Conservation (phyloP, 306 rosid species). For the Sicyos edulis region DNA sequence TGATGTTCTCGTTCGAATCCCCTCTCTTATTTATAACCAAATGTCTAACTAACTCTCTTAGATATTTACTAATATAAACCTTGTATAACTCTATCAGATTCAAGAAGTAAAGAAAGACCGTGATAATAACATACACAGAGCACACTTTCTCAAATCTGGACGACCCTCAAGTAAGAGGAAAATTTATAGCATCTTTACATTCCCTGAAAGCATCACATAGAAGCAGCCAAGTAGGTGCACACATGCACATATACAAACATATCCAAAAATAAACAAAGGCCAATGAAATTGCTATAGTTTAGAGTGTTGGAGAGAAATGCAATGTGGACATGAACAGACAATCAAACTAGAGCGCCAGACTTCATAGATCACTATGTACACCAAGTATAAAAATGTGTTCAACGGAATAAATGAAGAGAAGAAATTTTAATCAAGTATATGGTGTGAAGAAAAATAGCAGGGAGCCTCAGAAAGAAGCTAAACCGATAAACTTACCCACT, state of each 20-base stretch:
- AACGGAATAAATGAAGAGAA: background rate
- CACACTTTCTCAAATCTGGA: background rate
- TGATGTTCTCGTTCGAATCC: too few species aligned
- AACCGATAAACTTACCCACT: conserved; percentile 49
- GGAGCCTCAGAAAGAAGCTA: conserved; percentile 15
- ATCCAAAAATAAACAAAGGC: background rate
- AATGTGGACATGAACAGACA: background rate
- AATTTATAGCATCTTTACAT: background rate
- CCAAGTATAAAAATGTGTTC: background rate
- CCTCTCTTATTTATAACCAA: too few species aligned
- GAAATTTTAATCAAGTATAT: background rate
- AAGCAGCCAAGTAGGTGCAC: background rate
- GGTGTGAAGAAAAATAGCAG: background rate
- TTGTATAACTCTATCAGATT: too few species aligned
- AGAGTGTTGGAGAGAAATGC: background rate
- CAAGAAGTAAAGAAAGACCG: too few species aligned
- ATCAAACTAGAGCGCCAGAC: background rate
- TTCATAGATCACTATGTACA: background rate
- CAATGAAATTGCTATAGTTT: background rate
- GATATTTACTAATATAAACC: too few species aligned
- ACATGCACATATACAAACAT: background rate
- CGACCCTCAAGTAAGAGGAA: background rate
- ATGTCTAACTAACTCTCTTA: too few species aligned
- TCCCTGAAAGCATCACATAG: background rate
- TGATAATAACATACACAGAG: too few species aligned